Evolutionary conservation across 2,329 filamentous ascomycete genomes (phyloP).

Genomic region (Pleomassaria siparia): DNA sequence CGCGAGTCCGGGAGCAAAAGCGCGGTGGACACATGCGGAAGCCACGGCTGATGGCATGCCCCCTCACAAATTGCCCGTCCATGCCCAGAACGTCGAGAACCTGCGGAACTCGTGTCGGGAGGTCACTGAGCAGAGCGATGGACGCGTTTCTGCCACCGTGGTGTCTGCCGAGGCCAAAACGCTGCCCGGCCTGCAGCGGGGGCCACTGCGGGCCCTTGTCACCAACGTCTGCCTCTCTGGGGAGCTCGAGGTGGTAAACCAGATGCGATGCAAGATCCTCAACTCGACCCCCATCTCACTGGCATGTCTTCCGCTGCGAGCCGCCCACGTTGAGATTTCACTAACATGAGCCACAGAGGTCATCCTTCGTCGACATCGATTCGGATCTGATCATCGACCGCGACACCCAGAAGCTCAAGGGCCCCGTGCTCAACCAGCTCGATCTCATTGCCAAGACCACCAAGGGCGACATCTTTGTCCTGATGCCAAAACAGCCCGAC

Average conservation of each 20-base stretch:
- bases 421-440: slow-evolving; percentile 77
- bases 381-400: slow-evolving; percentile 85
- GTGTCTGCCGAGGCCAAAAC: slow-evolving; percentile 76
- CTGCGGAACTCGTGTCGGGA: slow-evolving; percentile 79
- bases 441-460: slow-evolving; percentile 86
- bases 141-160: slow-evolving; percentile 77
- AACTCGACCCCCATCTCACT: slow-evolving; percentile 90
- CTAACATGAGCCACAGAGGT: slow-evolving; percentile 63
- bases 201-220: slow-evolving; percentile 53
- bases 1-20: slow-evolving; percentile 81
- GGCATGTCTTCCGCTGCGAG: slow-evolving; percentile 58
- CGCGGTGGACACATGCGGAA: slow-evolving; percentile 91
- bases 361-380: slow-evolving; percentile 90
- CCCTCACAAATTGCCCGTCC: slow-evolving; percentile 87
- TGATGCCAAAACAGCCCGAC: slow-evolving; percentile 82
- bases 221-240: slow-evolving; percentile 92
- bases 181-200: slow-evolving; percentile 54
- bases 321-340: slow-evolving; percentile 13
- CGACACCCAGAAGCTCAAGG: slow-evolving; percentile 66
- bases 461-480: slow-evolving; percentile 93
- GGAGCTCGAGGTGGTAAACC: slow-evolving; percentile 81
- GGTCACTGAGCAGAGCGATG: slow-evolving; percentile 66
- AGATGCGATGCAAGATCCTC: slow-evolving; percentile 84
- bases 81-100: slow-evolving; percentile 80
- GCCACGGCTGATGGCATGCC: slow-evolving; percentile 82